Base-by-base conservation (phyloP, 2,329 filamentous ascomycete genomes). In the Apiospora kogelbergensis region DNA sequence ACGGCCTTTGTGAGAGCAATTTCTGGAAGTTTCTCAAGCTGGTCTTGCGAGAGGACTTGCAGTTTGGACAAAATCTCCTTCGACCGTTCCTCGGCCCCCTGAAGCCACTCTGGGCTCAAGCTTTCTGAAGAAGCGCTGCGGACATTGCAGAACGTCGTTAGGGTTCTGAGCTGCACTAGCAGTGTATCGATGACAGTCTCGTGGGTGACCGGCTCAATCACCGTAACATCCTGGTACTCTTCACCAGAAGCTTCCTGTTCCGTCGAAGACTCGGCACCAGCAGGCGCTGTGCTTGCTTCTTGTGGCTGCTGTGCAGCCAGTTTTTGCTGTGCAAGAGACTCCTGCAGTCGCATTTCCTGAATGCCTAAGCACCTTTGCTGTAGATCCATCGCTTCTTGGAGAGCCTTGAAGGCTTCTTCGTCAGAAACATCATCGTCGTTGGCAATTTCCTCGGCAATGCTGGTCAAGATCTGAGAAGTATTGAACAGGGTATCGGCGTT, bases 401-500 rank as follows among this genome's bases (percentile, higher is more conserved):
- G 73, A 11, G 87, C 80, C 30, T 82, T 81, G 17, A 87, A 30
- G 0, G 76, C 77, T 22, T 77, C 73, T 5, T 76, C 76, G 26
- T 84, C 81, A 2, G 77, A 78, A 1, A 78, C 76, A 6, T 84
- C 83, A 53, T 84, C 84, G n/a, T 84, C 82, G 65, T 89, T 86
- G 0, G 85, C 81, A 9, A 88, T 76, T 2, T 81, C 81, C 80
- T 93, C 91, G 1, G 89, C 90, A 45, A 93, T 81, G 71, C 86
- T 89, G 0, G 88, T 90, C 45, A 93, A 81, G 3, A 92, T 88
- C 78, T 93, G 91, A 1, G 88, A 89, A 6, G 89, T 90, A 76
- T 93, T 94, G 82, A 93, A 94, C 10, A 92, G 80, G 6, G 88
- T 84, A 78, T 94, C 90, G 1, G 89, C 82, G 76, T 92, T 92